phyloP scores from a whole-genome alignment of 192 early-diverging fungal species.

The Backusella australiensis region DNA sequence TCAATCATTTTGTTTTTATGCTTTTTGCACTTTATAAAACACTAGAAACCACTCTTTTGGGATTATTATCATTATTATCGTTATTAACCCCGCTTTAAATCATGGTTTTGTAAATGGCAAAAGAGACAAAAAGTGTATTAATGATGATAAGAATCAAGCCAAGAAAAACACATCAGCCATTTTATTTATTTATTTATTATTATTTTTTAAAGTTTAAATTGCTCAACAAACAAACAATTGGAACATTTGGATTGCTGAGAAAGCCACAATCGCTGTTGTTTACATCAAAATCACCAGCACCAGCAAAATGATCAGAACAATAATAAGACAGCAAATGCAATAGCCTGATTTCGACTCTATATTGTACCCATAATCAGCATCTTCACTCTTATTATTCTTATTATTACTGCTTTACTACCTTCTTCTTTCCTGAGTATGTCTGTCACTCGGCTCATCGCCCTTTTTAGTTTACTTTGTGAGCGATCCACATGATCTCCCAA shows the following conservation, averaged over 20 bases:
- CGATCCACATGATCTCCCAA: conserved; percentile 53
- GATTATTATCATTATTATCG: no score
- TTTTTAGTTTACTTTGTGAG: conserved; percentile 39
- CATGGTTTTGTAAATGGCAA: no score
- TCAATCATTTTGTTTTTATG: neutral
- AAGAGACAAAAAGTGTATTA: neutral
- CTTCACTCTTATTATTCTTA: neutral
- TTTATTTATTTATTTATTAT: neutral
- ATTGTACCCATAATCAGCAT: neutral
- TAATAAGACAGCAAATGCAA: conserved; percentile 52
- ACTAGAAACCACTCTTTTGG: no score
- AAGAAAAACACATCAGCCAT: neutral
- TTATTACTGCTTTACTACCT: conserved; percentile 29
- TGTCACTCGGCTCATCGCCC: conserved; percentile 51
- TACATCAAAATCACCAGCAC: conserved; percentile 50
- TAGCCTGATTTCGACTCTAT: conserved; percentile 52
- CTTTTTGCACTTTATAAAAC: neutral
- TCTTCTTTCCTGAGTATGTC: conserved; percentile 56
- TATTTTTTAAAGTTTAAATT: neutral
- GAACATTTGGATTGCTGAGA: neutral
- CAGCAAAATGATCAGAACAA: conserved; percentile 53
- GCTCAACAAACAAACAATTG: conserved; percentile 1
- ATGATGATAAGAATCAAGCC: neutral
- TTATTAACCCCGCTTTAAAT: no score
- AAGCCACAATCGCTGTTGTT: neutral